These are phyloP conservation scores for Balamuthia mandrillaris DNA, from an alignment of 208 protist species.

Conservation along the genomic window DNA sequence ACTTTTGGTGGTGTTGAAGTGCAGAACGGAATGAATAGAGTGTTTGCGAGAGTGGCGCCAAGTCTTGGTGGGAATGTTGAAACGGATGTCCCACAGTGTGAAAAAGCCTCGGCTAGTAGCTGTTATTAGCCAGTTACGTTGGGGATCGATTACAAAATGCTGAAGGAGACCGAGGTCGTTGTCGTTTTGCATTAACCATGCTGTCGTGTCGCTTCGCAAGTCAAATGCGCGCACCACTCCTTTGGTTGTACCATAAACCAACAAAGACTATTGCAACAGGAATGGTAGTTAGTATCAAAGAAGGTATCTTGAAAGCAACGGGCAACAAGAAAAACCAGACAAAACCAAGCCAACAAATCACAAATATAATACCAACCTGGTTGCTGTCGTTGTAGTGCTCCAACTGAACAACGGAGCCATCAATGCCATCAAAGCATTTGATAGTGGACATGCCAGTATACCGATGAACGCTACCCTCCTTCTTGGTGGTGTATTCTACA, in stretches of 20 bases:
- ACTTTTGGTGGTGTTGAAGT: not conserved
- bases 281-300: not conserved
- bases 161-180: conserved; percentile 37
- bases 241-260: not conserved
- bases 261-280: not conserved
- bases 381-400: conserved; percentile 38
- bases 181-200: conserved; percentile 40
- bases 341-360: not conserved
- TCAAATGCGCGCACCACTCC: conserved; percentile 55
- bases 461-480: conserved; percentile 43
- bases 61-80: conserved; percentile 13
- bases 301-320: not conserved
- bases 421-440: not conserved
- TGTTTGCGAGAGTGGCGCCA: not conserved
- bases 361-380: conserved; percentile 36
- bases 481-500: conserved; percentile 47
- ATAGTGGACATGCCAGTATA: conserved; percentile 53
- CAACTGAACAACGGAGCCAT: conserved; percentile 43
- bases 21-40: not conserved
- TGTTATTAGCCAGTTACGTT: conserved; percentile 47
- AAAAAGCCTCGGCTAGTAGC: conserved; percentile 47
- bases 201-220: conserved; percentile 26
- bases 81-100: conserved; percentile 53
- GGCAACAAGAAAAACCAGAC: not conserved
- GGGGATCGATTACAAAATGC: conserved; percentile 39